Conservation (phyloP, 2,329 filamentous ascomycete species). For the Geosmithia putterillii region DNA sequence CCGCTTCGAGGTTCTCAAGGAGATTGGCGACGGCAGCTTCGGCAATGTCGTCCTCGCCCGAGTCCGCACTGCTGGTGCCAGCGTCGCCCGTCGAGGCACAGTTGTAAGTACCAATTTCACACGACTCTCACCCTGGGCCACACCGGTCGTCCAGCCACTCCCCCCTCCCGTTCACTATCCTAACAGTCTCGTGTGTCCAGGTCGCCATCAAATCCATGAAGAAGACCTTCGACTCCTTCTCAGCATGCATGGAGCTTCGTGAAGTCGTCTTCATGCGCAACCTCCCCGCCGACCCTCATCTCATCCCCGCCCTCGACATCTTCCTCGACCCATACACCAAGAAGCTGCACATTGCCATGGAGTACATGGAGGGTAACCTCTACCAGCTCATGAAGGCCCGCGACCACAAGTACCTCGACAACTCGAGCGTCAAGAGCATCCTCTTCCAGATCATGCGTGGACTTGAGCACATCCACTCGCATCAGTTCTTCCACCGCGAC, state of each 20-base stretch:
- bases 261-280: conserved; percentile 95
- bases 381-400: conserved; percentile 98
- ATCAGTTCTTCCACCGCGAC: conserved; percentile 96
- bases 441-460: conserved; percentile 94
- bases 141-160: neutral
- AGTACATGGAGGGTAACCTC: conserved; percentile 98
- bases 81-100: conserved; percentile 78
- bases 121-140: neutral
- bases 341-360: conserved; percentile 97
- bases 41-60: conserved; percentile 88
- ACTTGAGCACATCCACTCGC: conserved; percentile 91
- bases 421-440: conserved; percentile 90
- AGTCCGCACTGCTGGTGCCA: conserved; percentile 80
- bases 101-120: conserved; percentile 53
- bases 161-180: neutral
- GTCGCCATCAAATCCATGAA: conserved; percentile 99
- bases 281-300: conserved; percentile 74
- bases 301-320: conserved; percentile 96
- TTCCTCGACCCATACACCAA: conserved; percentile 93
- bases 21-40: conserved; percentile 98
- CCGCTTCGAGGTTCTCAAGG: conserved; percentile 92
- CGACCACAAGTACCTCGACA: conserved; percentile 88
- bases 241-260: conserved; percentile 80
- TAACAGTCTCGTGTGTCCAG: conserved; percentile 29
- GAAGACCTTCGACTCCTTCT: conserved; percentile 92